Evolutionary conservation across 2,329 filamentous ascomycete genomes (phyloP).

Genomic region (Cladophialophora yegresii): DNA sequence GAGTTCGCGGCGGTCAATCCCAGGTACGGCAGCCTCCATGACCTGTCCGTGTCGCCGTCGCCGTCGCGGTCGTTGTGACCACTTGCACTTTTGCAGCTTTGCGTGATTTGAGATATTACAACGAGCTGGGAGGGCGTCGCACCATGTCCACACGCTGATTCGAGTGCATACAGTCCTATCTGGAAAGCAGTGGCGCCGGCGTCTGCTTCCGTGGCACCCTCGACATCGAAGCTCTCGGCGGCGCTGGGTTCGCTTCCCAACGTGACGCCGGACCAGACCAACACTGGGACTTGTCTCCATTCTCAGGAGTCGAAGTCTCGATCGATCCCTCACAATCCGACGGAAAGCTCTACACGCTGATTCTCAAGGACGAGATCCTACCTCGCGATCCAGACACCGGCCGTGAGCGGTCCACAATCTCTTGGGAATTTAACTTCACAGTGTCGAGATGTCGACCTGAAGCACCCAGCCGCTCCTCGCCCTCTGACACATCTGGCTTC

Average conservation of each 20-base stretch:
- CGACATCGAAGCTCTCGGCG: constrained; percentile 73
- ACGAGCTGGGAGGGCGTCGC: neutral
- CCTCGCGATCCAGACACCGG: constrained; percentile 61
- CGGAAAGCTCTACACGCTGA: constrained; percentile 70
- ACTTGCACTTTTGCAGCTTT: neutral
- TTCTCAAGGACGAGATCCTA: constrained; percentile 69
- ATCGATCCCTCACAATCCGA: constrained; percentile 55
- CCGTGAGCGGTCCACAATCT: constrained; percentile 69
- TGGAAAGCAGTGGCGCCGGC: constrained; percentile 45
- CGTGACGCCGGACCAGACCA: constrained; percentile 61
- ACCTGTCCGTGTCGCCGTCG: neutral
- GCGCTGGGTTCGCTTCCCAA: constrained; percentile 80
- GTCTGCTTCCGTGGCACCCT: constrained; percentile 67
- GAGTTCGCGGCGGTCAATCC: constrained; percentile 73
- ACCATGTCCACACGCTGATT: neutral
- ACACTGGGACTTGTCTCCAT: constrained; percentile 64
- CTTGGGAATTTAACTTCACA: constrained; percentile 72
- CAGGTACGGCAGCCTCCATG: constrained; percentile 42
- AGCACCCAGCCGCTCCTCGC: constrained; percentile 4
- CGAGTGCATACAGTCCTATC: constrained; percentile 48
- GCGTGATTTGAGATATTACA: neutral
- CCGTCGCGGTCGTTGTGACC: too few species aligned
- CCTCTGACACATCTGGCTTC: constrained; percentile 44
- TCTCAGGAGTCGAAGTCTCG: constrained; percentile 62
- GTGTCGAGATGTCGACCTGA: constrained; percentile 28